Base-by-base conservation (phyloP, 768 basidiomycete species). In the Termitomyces sp. region DNA sequence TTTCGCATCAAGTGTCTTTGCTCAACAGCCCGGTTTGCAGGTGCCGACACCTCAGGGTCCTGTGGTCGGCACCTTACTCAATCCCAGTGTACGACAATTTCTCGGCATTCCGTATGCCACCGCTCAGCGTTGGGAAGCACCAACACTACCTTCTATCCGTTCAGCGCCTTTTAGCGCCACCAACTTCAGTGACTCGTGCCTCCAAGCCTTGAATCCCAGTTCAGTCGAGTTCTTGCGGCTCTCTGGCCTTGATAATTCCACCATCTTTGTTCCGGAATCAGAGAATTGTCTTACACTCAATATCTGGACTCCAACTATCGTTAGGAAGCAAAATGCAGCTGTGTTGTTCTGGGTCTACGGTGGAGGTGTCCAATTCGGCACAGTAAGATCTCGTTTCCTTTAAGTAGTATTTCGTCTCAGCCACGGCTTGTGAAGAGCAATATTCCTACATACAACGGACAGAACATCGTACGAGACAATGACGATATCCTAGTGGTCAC, bases 341-440 rank as follows among this genome's bases (percentile, higher is more conserved):
- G 73, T 74, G 18, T 54, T 75, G 52, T 20, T 74, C 6, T 75
- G 73, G 76, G 70, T 76, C 28, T 76, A 74, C 55, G 76, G 76
- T 6, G 76, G 76, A 24, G 68, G 66, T 4, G 74, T 74, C 55
- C 66, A 69, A 41, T 75, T 72, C 53, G 75, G 72, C 12, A 69
- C 73, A 10, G 73, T 74, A 39, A 58, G 70, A 65, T 44, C 3
- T 26, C 20, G 10, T 24, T 31, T 20, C 33, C 16, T 22, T 20
- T 8, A 42, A 18, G 16, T 13, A 20, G 2, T 20, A 26, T 28
- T 5, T 7, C 15, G 18, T 12, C 34, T 58, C 10, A 50, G 7
- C n/a, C 2, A 34, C 41, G 13, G 22, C 54, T 24, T 28, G 7
- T 28, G 5, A 20, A 76, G 73, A 72, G 72, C 55, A 71, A 72